Evolutionary conservation across 257 asterid genomes (phyloP), one percentile per base, ranked within the genome.

Genomic region (Fraxinus anomala): DNA sequence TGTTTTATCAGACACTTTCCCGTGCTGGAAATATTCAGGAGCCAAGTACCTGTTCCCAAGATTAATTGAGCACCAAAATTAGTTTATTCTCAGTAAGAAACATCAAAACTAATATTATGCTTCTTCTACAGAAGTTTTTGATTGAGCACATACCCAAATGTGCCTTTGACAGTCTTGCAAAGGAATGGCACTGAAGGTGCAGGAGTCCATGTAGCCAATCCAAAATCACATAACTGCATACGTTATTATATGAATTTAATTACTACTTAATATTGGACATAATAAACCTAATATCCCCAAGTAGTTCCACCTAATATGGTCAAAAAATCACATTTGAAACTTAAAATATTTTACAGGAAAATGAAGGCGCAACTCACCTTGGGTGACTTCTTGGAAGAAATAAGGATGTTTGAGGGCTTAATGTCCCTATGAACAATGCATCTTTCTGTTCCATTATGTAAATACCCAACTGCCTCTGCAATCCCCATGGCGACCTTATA

Each of bases 1-100:
- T 1, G 98, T 92, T 91, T 85, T 94, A 86, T 94, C 98, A 6
- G 97, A 94, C 49, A 92, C 92, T 85, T 94, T 94, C 10, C 98
- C 98, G 0, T 94, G 97, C 89, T 94, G 98, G 82, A 94, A 94
- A 85, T 94, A 94, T 75, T 94, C 98, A 6, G 97, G 98, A 78
- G 98, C 97, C 78, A 94, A 87, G 82, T 94, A 94, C 82, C 98
- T 92, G 63, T 77, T 19, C 28, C 23, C 74, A 36, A 44, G n/a
- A 72, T 31, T 74, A 75, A 71, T 63, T 21, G 72, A 71, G 16
- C 63, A 63, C 21, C 68, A 54, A 76, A 77, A 75, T 77, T 71
- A 81, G 13, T 73, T 66, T 65, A 42, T 24, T 63, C 59, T 19
- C 24, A 72, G 61, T n/a, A 59, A 47, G 54, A 79, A 70, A 56